Conservation (phyloP, 768 basidiomycete genomes). For the Tulasnella sp. region DNA sequence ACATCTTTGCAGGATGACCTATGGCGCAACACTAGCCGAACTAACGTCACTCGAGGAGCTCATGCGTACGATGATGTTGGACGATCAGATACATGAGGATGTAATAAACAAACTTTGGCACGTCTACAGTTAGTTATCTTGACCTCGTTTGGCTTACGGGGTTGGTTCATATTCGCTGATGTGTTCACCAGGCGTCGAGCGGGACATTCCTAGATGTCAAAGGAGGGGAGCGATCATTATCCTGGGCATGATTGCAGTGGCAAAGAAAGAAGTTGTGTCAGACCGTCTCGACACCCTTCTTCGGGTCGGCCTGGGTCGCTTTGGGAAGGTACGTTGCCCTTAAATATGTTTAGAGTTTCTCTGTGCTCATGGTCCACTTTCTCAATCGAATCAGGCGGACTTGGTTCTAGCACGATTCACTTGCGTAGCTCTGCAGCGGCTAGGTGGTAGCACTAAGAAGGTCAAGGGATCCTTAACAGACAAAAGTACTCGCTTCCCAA, state of each 20-base stretch:
- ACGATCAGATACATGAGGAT: constrained; percentile 69
- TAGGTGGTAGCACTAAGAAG: constrained; percentile 93
- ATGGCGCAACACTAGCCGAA: constrained; percentile 86
- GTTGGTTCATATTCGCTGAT: background rate
- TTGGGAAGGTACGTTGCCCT: constrained; percentile 55
- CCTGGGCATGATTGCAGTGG: constrained; percentile 91
- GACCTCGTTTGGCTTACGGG: background rate
- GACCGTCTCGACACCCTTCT: constrained; percentile 80
- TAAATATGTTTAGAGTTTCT: background rate
- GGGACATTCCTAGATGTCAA: constrained; percentile 67
- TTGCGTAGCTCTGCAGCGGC: constrained; percentile 81
- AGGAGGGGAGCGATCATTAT: constrained; percentile 93
- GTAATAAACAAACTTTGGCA: constrained; percentile 91
- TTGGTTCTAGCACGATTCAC: constrained; percentile 86
- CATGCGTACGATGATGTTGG: constrained; percentile 93
- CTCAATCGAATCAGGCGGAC: constrained; percentile 72
- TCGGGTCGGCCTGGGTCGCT: constrained; percentile 72
- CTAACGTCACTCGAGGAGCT: constrained; percentile 93
- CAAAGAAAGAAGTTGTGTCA: constrained; percentile 62
- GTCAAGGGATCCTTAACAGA: constrained; percentile 90
- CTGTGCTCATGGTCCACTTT: background rate
- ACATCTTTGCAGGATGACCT: constrained; percentile 92
- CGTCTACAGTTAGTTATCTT: constrained; percentile 64
- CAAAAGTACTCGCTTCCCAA: constrained; percentile 74
- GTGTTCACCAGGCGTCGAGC: constrained; percentile 48